phyloP scores from a whole-genome alignment of 2,329 filamentous ascomycete species.

The Ophiostoma himal-ulmi region DNA sequence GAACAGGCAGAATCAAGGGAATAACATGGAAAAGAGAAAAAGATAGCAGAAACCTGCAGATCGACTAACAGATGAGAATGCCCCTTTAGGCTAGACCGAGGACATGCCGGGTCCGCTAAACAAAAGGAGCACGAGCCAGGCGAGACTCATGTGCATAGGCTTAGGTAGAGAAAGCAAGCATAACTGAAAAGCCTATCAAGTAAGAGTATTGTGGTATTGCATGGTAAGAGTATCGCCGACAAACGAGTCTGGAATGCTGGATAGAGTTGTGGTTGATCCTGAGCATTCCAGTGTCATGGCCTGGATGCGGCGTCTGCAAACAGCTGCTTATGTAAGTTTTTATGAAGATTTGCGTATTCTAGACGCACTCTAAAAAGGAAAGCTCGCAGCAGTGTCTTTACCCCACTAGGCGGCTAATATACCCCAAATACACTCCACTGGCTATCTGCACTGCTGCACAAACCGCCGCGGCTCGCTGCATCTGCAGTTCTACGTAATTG shows the following conservation, averaged over 20 bases:
- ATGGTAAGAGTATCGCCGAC: background rate
- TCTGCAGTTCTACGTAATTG: background rate
- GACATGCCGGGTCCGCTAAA: conserved; percentile 13
- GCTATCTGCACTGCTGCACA: background rate
- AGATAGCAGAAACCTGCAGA: background rate
- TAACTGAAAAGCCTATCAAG: background rate
- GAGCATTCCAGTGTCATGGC: background rate
- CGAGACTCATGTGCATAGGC: background rate
- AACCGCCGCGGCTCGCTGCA: background rate
- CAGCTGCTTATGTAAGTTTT: background rate
- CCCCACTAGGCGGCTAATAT: background rate
- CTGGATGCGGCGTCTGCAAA: background rate
- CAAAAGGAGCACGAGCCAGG: background rate
- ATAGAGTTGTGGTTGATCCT: background rate
- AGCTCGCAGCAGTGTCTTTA: background rate
- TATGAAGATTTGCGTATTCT: background rate
- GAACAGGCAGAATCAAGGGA: background rate
- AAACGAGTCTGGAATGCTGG: conserved; percentile 1
- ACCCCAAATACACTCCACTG: background rate
- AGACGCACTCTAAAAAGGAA: background rate
- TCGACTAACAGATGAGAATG: background rate
- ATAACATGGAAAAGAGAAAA: background rate
- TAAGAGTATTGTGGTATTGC: background rate
- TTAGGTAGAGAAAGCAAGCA: background rate
- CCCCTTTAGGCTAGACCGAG: conserved; percentile 15